These are phyloP conservation scores for Tylopilus sp. DNA, from an alignment of 1,284 basidiomycete genomes.

Conservation along the genomic window DNA sequence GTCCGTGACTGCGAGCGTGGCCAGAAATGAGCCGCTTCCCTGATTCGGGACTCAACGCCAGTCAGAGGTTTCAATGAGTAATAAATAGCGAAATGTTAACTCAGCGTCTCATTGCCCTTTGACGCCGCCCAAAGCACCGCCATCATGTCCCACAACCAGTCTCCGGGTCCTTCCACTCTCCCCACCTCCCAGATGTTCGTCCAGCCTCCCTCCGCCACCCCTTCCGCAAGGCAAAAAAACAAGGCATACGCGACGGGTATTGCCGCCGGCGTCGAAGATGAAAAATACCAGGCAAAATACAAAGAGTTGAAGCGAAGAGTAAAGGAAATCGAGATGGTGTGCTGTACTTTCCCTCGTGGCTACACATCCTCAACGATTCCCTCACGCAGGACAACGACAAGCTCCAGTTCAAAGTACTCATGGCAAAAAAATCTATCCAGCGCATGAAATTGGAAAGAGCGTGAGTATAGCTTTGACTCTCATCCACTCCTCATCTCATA, in stretches of 20 bases:
- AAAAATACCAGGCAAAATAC: slow-evolving; percentile 87
- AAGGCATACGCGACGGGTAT: slow-evolving; percentile 58
- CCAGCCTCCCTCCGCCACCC: slow-evolving; percentile 27
- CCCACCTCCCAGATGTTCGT: slow-evolving; percentile 31
- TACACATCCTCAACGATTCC: slow-evolving; percentile 1
- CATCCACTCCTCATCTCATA: slow-evolving; percentile 24
- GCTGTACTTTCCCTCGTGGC: slow-evolving; percentile 29
- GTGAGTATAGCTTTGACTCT: slow-evolving; percentile 49
- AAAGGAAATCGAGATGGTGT: slow-evolving; percentile 79
- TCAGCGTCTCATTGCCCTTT: slow-evolving; percentile 27
- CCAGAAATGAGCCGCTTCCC: slow-evolving; percentile 7
- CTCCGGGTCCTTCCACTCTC: slow-evolving; percentile 44
- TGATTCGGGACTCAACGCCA: slow-evolving; percentile 32
- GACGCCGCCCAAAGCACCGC: slow-evolving; percentile 35
- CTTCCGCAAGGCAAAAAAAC: slow-evolving; percentile 47
- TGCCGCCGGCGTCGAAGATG: slow-evolving; percentile 78
- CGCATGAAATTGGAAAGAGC: slow-evolving; percentile 86
- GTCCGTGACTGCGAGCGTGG: slow-evolving; percentile 2
- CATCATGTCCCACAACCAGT: slow-evolving; percentile 54
- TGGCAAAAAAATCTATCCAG: slow-evolving; percentile 83
- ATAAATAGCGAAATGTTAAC: slow-evolving; percentile 30
- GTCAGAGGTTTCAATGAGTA: slow-evolving; percentile 22
- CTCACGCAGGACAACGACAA: slow-evolving; percentile 77
- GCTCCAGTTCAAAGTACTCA: slow-evolving; percentile 75
- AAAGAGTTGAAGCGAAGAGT: slow-evolving; percentile 88